phyloP scores from a whole-genome alignment of 352 stramenopile genomes.

The Globisporangium parvum region DNA sequence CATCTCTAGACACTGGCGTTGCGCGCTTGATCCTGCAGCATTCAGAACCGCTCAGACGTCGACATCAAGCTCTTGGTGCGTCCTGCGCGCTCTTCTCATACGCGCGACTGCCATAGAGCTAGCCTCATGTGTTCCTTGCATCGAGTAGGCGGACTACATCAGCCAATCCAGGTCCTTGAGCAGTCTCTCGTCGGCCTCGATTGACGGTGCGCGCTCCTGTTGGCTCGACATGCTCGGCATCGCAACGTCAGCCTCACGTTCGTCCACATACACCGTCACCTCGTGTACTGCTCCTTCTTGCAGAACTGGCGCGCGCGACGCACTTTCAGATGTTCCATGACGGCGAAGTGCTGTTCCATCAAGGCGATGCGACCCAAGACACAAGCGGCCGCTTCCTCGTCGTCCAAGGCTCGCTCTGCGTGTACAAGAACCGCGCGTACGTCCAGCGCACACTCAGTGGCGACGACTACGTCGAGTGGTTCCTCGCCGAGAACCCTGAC shows the following conservation, averaged over 20 bases:
- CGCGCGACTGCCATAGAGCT: not conserved
- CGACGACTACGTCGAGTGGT: constrained; percentile 29
- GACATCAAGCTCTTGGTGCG: constrained; percentile 45
- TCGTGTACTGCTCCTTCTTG: not conserved
- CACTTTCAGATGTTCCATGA: constrained; percentile 33
- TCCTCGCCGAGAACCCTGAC: constrained; percentile 6
- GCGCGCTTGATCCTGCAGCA: constrained; percentile 18
- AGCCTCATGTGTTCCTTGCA: too few relatives aligned
- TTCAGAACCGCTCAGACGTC: constrained; percentile 34
- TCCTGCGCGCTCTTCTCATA: not conserved
- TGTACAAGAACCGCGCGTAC: constrained; percentile 29
- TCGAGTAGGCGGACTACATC: constrained; percentile 27
- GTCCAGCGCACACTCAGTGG: constrained; percentile 12
- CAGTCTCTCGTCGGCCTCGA: constrained; percentile 25
- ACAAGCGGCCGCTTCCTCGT: constrained; percentile 33
- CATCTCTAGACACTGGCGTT: too few relatives aligned
- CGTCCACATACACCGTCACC: not conserved
- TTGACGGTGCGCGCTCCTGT: constrained; percentile 22
- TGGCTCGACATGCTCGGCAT: not conserved
- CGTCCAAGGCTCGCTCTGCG: constrained; percentile 31
- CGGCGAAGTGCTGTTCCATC: constrained; percentile 35
- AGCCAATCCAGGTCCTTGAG: constrained; percentile 25
- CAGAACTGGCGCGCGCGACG: constrained; percentile 26
- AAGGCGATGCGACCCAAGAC: constrained; percentile 34
- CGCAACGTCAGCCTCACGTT: too few relatives aligned